Evolutionary conservation across 176 grass and related monocot species (phyloP).

Genomic region (Stipa capillata): DNA sequence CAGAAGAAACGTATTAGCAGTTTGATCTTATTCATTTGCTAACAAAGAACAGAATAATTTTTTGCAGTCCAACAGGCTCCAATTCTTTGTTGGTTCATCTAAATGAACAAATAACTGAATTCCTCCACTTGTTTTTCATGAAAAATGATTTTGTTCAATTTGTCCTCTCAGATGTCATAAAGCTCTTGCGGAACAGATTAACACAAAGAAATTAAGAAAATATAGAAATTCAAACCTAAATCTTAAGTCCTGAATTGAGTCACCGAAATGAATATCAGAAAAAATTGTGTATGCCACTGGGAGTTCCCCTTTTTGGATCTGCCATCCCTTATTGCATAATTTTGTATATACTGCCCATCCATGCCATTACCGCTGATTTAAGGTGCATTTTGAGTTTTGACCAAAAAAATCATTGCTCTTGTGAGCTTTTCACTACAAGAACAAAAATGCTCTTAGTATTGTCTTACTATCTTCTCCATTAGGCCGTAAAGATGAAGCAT

Average conservation of each 20-base stretch:
- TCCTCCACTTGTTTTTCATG: background rate
- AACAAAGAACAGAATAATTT: too few species aligned
- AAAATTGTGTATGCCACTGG: background rate
- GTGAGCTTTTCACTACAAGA: background rate
- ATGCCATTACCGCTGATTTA: background rate
- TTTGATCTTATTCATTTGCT: constrained; percentile 2
- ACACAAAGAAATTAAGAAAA: too few species aligned
- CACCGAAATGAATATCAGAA: background rate
- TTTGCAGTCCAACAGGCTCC: background rate
- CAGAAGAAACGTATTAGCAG: too few species aligned
- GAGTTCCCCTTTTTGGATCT: background rate
- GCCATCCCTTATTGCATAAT: too few species aligned
- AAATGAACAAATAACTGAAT: background rate
- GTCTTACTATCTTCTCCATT: background rate
- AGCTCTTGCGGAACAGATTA: background rate
- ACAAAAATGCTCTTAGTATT: background rate
- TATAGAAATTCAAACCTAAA: background rate
- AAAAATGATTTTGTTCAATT: background rate
- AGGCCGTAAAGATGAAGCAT: background rate
- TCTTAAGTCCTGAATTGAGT: background rate
- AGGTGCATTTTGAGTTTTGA: background rate
- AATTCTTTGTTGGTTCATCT: background rate
- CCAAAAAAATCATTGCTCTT: background rate
- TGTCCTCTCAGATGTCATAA: background rate
- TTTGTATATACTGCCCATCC: too few species aligned